These are phyloP conservation scores for Abelmoschus esculentus DNA, from an alignment of 345 rosid genomes.

Conservation along the genomic window DNA sequence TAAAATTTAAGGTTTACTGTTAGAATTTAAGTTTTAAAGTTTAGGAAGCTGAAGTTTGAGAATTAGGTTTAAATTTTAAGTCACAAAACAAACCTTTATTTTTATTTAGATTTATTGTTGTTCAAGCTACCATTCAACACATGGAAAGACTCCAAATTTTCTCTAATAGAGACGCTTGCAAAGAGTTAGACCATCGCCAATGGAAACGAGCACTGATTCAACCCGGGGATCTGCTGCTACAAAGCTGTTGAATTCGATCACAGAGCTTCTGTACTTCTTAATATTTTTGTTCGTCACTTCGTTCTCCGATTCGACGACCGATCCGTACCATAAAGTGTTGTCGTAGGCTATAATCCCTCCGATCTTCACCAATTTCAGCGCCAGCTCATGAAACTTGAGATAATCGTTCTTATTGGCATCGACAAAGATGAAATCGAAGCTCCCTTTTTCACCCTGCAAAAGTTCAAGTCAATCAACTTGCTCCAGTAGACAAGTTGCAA, in stretches of 20 bases:
- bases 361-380: background rate
- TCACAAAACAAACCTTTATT: background rate
- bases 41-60: too few relatives aligned
- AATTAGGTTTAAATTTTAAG: too few relatives aligned
- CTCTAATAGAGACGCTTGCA: constrained; percentile 3
- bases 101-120: background rate
- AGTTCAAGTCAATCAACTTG: too few relatives aligned
- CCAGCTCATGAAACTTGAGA: background rate
- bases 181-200: constrained; percentile 9
- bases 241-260: constrained; percentile 4
- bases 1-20: too few relatives aligned
- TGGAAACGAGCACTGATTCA: background rate
- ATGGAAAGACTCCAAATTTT: background rate
- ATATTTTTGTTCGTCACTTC: background rate
- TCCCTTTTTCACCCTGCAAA: too few relatives aligned
- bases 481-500: too few relatives aligned
- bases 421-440: background rate
- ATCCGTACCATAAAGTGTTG: background rate
- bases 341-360: constrained; percentile 7
- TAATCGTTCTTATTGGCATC: background rate
- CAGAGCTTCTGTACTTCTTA: background rate
- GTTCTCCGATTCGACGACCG: background rate
- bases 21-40: too few relatives aligned
- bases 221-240: background rate
- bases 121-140: background rate